Base-by-base conservation (phyloP, 768 basidiomycete species). In the Russula griseocarnosa region DNA sequence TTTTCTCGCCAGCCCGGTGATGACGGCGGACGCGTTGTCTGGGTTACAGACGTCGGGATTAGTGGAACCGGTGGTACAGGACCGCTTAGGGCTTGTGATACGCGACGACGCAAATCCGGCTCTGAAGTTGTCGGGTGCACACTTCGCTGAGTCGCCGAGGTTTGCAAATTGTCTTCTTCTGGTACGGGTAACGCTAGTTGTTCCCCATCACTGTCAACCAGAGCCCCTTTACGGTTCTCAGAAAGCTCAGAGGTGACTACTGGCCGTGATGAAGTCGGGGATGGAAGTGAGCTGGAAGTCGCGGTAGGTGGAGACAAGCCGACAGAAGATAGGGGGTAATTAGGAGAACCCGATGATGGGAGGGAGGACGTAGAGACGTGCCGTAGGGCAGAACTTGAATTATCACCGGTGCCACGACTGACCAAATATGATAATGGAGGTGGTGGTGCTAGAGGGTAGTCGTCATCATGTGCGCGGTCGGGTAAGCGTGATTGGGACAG, bases 401-500 rank as follows among this genome's bases (percentile, higher is more conserved):
- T 78, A 50, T 84, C 81, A n/a, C 81, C 79, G 47, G 82, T 82
- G 61, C 82, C 79, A 65, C 77, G 74, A 65, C 75, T 76, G 3
- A 93, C 92, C 53, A 98, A 82, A 75, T 94, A 95, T 0, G 92
- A 92, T 58, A 98, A 72, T 5, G 93, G 88, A 5, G 96, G 96
- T 3, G 96, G 96, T 0, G 95, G 96, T 3, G 90, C 86, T 46
- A 97, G 78, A 4, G 92, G 94, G 10, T 80, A 74, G 68, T 90
- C 85, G 69, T 93, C 90, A 3, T 90, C 87, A 40, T 67, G 61
- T 20, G 20, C 20, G 46, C 73, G 79, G 65, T 79, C 82, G 28
- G 75, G 61, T 14, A 76, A 77, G 18, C 78, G 79, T 7, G 76
- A 69, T 18, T 76, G 71, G 11, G 74, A 74, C 30, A 73, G 71